Conservation (phyloP, 768 basidiomycete genomes). For the Naganishia onofrii region DNA sequence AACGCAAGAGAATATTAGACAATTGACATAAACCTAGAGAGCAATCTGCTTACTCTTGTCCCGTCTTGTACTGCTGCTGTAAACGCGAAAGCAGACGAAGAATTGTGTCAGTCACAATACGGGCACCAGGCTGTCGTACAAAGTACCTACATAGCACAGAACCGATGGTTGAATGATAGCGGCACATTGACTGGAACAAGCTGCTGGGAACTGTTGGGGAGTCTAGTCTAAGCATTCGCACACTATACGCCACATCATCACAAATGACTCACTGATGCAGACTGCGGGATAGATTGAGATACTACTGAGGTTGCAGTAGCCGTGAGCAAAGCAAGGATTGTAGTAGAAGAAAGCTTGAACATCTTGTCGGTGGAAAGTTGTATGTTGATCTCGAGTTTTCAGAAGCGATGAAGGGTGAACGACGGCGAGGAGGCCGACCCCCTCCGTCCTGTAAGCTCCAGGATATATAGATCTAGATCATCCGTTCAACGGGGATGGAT, state of each 20-base stretch:
- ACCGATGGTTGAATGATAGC: slow-evolving; percentile 40
- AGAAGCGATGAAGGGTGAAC: too few species aligned
- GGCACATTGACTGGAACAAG: slow-evolving; percentile 42
- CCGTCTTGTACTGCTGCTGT: slow-evolving; percentile 34
- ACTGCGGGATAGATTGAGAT: slow-evolving; percentile 6
- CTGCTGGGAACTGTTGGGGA: slow-evolving; percentile 41
- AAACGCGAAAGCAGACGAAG: not conserved
- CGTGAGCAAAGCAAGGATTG: not conserved
- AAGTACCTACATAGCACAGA: slow-evolving; percentile 42
- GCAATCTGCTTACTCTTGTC: slow-evolving; percentile 23
- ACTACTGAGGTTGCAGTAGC: slow-evolving; percentile 11
- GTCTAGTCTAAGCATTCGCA: not conserved
- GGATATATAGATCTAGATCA: slow-evolving; percentile 1
- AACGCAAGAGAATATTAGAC: not conserved
- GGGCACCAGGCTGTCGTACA: not conserved
- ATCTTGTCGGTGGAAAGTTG: not conserved
- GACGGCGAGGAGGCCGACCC: not conserved
- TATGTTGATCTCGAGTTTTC: too few species aligned
- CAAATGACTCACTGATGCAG: not conserved
- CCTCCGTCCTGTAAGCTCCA: not conserved
- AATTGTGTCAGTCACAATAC: not conserved
- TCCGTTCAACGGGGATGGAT: not conserved
- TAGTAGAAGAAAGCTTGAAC: slow-evolving; percentile 16
- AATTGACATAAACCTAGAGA: not conserved
- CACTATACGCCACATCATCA: not conserved